These are phyloP conservation scores for Gracilaria domingensis DNA, from an alignment of 23 red algal species.

Conservation along the genomic window DNA sequence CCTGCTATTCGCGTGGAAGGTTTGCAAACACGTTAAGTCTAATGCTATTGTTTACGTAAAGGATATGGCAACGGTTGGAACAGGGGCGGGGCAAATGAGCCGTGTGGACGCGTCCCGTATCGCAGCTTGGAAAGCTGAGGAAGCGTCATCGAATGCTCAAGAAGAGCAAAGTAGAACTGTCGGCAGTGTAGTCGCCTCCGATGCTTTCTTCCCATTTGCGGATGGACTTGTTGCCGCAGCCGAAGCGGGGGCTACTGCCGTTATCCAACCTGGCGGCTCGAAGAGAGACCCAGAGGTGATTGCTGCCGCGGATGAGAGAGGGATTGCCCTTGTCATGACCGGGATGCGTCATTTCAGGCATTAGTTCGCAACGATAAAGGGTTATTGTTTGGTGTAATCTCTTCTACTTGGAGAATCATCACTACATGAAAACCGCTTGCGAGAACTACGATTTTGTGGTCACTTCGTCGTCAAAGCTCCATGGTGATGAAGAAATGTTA, in stretches of 20 bases:
- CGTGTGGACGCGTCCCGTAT: constrained; percentile 95
- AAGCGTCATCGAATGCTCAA: constrained; percentile 79
- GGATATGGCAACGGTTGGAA: constrained; percentile 83
- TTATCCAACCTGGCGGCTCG: constrained; percentile 97
- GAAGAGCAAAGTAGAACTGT: constrained; percentile 81
- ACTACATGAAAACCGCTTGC: neutral
- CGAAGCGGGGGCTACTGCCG: constrained; percentile 92
- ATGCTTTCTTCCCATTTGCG: constrained; percentile 98
- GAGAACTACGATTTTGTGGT: neutral
- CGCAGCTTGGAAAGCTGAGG: constrained; percentile 94
- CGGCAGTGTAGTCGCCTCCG: constrained; percentile 88
- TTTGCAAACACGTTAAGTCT: constrained; percentile 99
- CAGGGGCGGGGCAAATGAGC: constrained; percentile 99
- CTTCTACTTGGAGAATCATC: neutral
- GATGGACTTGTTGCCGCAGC: constrained; percentile 89
- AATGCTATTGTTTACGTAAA: constrained; percentile 98
- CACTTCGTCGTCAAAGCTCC: neutral
- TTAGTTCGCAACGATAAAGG: constrained; percentile 53
- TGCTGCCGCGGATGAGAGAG: constrained; percentile 90
- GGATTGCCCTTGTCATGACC: constrained; percentile 91
- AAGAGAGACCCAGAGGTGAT: constrained; percentile 98
- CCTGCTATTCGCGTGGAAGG: constrained; percentile 94
- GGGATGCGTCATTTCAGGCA: constrained; percentile 97
- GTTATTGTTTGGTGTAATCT: neutral
- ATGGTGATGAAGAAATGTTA: constrained; percentile 4